These are phyloP conservation scores for Vanderwaltozyma tropicalis DNA, from an alignment of 805 yeast genomes.

Conservation along the genomic window DNA sequence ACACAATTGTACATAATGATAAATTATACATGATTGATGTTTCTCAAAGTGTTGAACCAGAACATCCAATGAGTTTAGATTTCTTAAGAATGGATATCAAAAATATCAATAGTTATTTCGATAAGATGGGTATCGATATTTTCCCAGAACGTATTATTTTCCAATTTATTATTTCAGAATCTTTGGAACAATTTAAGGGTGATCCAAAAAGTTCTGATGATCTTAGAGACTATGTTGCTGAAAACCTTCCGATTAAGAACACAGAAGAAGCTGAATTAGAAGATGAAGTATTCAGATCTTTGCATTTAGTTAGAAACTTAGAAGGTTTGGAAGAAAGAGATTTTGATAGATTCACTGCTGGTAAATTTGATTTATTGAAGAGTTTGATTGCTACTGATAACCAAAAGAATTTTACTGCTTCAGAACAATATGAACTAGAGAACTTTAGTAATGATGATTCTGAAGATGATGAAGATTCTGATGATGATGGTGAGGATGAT, in stretches of 20 bases:
- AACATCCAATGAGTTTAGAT: conserved; percentile 93
- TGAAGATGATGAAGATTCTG: conserved; percentile 21
- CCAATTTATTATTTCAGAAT: conserved; percentile 55
- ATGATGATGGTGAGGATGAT: conserved; percentile 22
- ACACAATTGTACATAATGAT: conserved; percentile 72
- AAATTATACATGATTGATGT: conserved; percentile 86
- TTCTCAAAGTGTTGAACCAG: conserved; percentile 95
- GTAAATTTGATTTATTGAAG: conserved; percentile 69
- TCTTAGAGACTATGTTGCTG: conserved; percentile 32
- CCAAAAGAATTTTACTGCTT: conserved; percentile 17
- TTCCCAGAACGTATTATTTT: conserved; percentile 77
- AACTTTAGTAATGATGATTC: conserved; percentile 18
- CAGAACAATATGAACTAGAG: conserved; percentile 13
- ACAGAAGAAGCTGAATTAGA: conserved; percentile 49
- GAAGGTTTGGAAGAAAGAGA: conserved; percentile 86
- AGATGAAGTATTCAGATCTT: conserved; percentile 79
- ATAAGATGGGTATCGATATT: conserved; percentile 59
- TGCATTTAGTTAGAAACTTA: conserved; percentile 68
- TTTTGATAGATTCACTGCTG: conserved; percentile 65
- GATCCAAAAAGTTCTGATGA: conserved; percentile 23
- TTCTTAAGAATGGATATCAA: conserved; percentile 96
- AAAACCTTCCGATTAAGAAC: conserved; percentile 44
- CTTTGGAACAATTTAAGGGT: conserved; percentile 32
- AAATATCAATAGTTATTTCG: conserved; percentile 83
- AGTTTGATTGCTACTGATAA: conserved; percentile 44